phyloP scores from a whole-genome alignment of 2,329 filamentous ascomycete species.

The Ustulina deusta region DNA sequence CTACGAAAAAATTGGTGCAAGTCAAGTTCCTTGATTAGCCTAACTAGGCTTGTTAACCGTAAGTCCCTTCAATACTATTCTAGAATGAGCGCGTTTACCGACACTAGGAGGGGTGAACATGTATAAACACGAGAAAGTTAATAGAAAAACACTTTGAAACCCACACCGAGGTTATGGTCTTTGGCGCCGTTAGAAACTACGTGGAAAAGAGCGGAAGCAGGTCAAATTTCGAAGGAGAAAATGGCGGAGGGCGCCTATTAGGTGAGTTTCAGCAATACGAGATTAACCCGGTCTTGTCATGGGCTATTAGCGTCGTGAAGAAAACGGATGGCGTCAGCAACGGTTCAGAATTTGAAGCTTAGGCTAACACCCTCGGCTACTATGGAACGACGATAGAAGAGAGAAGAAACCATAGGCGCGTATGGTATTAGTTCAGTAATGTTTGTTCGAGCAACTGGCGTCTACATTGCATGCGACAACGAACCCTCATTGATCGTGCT shows the following conservation, averaged over 20 bases:
- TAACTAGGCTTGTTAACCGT: no score
- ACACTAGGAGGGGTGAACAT: neutral
- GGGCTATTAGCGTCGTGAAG: neutral
- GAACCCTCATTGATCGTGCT: neutral
- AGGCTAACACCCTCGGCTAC: neutral
- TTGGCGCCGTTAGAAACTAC: neutral
- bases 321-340: constrained; percentile 19
- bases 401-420: neutral
- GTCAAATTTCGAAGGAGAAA: no score
- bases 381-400: neutral
- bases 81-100: no score
- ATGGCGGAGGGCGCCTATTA: neutral
- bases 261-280: neutral
- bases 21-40: no score
- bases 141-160: neutral
- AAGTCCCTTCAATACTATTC: no score
- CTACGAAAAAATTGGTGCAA: no score
- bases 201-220: neutral
- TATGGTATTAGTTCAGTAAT: no score
- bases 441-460: neutral
- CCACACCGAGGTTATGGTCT: no score
- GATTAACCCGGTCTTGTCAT: neutral
- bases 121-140: neutral
- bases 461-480: neutral
- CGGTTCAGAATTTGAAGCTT: neutral